Evolutionary conservation across 352 stramenopile genomes (phyloP).

Genomic region (Phytophthora ramorum): DNA sequence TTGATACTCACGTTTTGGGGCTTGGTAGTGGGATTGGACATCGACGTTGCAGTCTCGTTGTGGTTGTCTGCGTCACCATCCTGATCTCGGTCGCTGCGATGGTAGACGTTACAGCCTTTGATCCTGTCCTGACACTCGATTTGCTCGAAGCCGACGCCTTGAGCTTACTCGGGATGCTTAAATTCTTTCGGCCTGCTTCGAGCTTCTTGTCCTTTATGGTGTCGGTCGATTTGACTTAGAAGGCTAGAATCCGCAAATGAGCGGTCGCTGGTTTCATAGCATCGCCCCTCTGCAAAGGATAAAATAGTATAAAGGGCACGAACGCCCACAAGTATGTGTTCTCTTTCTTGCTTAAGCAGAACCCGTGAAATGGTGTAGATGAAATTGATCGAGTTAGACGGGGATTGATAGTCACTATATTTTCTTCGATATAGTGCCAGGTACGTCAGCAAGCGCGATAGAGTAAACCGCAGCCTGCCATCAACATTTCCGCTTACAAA

Average conservation of each 20-base stretch:
- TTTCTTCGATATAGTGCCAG: background rate
- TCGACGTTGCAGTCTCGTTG: no score
- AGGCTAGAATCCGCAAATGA: background rate
- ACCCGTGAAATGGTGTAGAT: background rate
- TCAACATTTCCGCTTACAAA: slow-evolving; percentile 13
- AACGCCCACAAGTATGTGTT: no score
- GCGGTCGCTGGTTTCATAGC: background rate
- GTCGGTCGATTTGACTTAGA: background rate
- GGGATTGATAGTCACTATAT: background rate
- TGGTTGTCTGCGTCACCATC: no score
- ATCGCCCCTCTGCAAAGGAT: no score
- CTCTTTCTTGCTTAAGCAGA: no score
- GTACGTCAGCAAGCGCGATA: slow-evolving; percentile 9
- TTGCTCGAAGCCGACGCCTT: background rate
- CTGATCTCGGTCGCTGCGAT: background rate
- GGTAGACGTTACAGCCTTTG: background rate
- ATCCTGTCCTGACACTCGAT: background rate
- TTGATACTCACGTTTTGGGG: background rate
- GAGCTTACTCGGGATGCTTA: background rate
- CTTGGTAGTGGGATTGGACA: background rate
- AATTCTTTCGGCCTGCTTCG: background rate
- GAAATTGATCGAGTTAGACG: background rate
- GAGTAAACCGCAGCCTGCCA: slow-evolving; percentile 8
- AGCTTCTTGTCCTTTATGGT: background rate
- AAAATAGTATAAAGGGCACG: no score